Base-by-base conservation (phyloP, 2,329 filamentous ascomycete species). In the Ascochyta pisi region DNA sequence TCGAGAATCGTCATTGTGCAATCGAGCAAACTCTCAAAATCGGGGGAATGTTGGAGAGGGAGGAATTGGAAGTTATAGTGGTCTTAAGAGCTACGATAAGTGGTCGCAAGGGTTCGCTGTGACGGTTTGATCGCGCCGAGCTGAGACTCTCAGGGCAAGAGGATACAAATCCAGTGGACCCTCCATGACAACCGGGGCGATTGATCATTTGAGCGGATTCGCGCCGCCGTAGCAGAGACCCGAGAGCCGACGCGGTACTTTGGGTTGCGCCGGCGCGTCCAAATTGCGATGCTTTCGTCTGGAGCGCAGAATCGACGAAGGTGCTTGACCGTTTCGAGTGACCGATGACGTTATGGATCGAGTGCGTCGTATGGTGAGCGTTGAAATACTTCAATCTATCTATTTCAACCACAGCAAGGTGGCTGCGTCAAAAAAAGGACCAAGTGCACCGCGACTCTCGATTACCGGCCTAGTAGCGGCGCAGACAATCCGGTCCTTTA, bases 241-340 rank as follows among this genome's bases (percentile, higher is more conserved):
- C 34, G 54, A 50, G 15, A 37, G 52, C 57, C 62, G 67, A 64
- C 40, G 39, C 55, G 60, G 57, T 64, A 46, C 49, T 41, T 59
- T 55, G 54, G 49, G 40, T 59, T 64, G 51, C 58, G 61, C 66
- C 63, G 65, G 64, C 31, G 59, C 55, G 53, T 60, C 58, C 54
- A 54, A 56, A 57, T 40, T 60, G 62, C 65, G 60, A 67, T 62
- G 64, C 62, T 67, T 66, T 59, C 62, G 68, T 69, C 64, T 69
- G 66, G 65, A 62, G 54, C 68, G 67, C 68, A 68, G 66, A 57
- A 66, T 66, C 58, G 57, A 58, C 56, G 61, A 65, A 59, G 61
- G 57, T 69, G 56, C 72, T 68, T 73, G 71, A 62, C 72, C 70
- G 46, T 61, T 73, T 73, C 62, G 57, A 71, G 70, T 66, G 61